Evolutionary conservation across 441 rosid species (phyloP), one percentile per base, ranked within the genome.

Genomic region (Gossypium davidsonii): DNA sequence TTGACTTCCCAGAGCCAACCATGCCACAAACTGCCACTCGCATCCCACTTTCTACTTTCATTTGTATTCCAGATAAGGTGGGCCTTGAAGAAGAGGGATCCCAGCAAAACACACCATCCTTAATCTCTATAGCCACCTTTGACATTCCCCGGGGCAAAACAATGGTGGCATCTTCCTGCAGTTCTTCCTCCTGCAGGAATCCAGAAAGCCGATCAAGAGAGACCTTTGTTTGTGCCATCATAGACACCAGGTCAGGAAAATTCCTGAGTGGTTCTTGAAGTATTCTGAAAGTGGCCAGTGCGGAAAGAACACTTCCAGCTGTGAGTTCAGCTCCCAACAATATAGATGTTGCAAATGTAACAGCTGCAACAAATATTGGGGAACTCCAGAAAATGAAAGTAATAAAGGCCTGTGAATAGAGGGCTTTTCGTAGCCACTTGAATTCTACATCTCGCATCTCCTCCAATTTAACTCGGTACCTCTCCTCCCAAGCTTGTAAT

Each of bases 141-240:
- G 97, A 81, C 83, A 77, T 83, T 66, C 96, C 93, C 39, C 82
- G 88, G 28, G 97, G 98, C 62, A 96, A 83, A 83, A 83, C 86
- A 57, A 83, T 75, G 58, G 96, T 90, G 53, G 99, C 99, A 83
- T 93, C 99, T 80, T 83, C 97, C 77, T 86, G 97, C 79, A 96
- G 89, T 73, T 93, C 97, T 83, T 96, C 99, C 72, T 96, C 99
- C 82, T 77, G 94, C 72, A 96, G 87, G 93, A 93, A 96, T 64
- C 97, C 97, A 60, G 99, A 90, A 77, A 95, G 87, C 81, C 99
- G 86, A 85, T 95, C 99, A 73, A 95, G 98, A 75, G 99, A 95
- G 55, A 95, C 98, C 82, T 93, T 95, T 67, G 98, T 95, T 84
- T 95, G 99, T 60, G 99, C 98, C 97, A 93, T 95, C 99, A 95